These are phyloP conservation scores for Aspergillus novoparasiticus DNA, from an alignment of 2,329 filamentous ascomycete genomes.

Conservation along the genomic window DNA sequence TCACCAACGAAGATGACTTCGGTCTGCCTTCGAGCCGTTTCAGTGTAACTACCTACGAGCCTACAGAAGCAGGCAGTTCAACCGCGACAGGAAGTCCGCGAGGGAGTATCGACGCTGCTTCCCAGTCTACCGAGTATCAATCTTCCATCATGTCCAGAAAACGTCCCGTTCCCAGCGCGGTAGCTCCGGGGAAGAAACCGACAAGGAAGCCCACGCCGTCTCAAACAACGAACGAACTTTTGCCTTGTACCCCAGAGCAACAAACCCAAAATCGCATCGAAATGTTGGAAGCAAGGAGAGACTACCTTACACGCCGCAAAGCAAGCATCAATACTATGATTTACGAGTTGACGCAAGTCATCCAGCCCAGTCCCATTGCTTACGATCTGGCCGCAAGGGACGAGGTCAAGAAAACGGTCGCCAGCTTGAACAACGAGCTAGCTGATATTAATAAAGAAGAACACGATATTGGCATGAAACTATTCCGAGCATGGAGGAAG, in stretches of 20 bases:
- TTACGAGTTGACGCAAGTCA: slow-evolving; percentile 74
- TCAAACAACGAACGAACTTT: slow-evolving; percentile 57
- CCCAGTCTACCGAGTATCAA: slow-evolving; percentile 34
- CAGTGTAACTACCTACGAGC: slow-evolving; percentile 65
- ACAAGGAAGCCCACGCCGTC: slow-evolving; percentile 48
- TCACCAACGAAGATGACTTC: slow-evolving; percentile 38
- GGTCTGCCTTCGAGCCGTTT: slow-evolving; percentile 62
- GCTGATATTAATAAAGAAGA: slow-evolving; percentile 74
- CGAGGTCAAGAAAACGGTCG: slow-evolving; percentile 65
- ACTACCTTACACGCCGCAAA: slow-evolving; percentile 66
- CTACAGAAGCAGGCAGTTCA: slow-evolving; percentile 51
- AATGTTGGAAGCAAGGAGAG: slow-evolving; percentile 66
- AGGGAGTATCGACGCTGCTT: slow-evolving; percentile 34
- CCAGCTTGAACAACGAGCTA: slow-evolving; percentile 66
- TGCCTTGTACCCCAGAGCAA: slow-evolving; percentile 63
- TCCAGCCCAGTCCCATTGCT: slow-evolving; percentile 69
- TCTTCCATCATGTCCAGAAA: slow-evolving; percentile 45
- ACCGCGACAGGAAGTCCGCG: slow-evolving; percentile 40
- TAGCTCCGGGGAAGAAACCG: slow-evolving; percentile 36
- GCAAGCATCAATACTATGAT: slow-evolving; percentile 73
- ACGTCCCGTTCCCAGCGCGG: slow-evolving; percentile 38
- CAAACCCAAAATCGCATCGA: slow-evolving; percentile 66
- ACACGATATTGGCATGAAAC: slow-evolving; percentile 74
- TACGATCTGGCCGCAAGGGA: slow-evolving; percentile 64
- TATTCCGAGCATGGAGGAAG: slow-evolving; percentile 75